A percentile compares a stretch with the other conserved stretches of the same genome.
phyloP scores from a whole-genome alignment of 441 rosid species.

The Erodium moschatum region DNA sequence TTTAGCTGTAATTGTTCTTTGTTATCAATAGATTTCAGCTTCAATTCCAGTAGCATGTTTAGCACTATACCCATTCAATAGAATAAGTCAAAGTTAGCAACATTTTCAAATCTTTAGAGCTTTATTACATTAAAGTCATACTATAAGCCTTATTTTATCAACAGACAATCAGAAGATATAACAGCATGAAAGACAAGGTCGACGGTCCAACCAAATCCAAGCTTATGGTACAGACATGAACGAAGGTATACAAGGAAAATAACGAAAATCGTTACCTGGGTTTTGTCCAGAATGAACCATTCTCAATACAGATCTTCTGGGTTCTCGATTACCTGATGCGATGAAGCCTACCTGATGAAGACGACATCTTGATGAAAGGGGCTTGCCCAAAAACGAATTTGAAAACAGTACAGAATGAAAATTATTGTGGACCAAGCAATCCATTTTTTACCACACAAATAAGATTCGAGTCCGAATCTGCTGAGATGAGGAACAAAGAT shows the following conservation, averaged over 20 bases:
- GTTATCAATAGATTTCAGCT: no score
- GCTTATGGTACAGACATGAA: neutral
- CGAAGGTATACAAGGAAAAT: neutral
- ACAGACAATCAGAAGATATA: neutral
- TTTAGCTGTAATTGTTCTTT: no score
- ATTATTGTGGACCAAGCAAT: slow-evolving; percentile 20
- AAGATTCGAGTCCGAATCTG: neutral
- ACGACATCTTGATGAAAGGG: slow-evolving; percentile 23
- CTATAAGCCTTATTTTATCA: neutral
- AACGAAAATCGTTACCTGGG: slow-evolving; percentile 24
- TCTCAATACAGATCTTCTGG: slow-evolving; percentile 13
- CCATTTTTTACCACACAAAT: slow-evolving; percentile 19
- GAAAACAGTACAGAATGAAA: slow-evolving; percentile 9
- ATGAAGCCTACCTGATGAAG: slow-evolving; percentile 18
- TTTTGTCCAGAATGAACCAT: slow-evolving; percentile 33
- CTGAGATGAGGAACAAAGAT: neutral
- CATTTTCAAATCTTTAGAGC: neutral
- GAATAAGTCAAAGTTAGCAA: neutral
- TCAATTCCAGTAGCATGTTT: no score
- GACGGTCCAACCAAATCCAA: neutral
- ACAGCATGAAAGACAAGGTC: neutral
- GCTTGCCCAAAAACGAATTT: slow-evolving; percentile 21
- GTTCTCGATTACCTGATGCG: slow-evolving; percentile 18
- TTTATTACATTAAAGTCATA: neutral
- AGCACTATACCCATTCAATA: no score